These are phyloP conservation scores for Nicotiana benthamiana DNA, from an alignment of 257 asterid species.

Conservation along the genomic window DNA sequence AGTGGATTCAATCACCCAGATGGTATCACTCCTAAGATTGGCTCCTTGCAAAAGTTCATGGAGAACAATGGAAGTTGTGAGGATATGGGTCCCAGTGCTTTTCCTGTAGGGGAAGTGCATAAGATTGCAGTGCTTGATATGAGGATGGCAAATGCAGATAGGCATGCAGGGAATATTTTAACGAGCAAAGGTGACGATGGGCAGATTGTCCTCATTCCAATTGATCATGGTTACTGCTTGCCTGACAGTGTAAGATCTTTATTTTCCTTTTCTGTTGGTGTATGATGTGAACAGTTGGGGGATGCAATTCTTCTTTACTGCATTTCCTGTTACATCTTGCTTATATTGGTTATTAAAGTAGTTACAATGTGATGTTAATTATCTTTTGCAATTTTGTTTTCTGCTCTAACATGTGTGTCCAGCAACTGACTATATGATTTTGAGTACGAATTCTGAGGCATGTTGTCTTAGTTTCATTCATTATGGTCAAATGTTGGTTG, in stretches of 20 bases:
- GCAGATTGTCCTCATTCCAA: conserved; percentile 58
- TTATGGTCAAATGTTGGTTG: not conserved
- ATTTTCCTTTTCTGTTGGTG: not conserved
- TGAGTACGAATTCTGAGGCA: not conserved
- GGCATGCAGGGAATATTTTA: conserved; percentile 88
- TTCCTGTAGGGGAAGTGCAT: conserved; percentile 80
- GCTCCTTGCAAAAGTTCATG: conserved; percentile 75
- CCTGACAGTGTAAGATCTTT: conserved; percentile 63
- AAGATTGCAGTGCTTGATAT: conserved; percentile 82
- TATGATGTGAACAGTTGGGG: not conserved
- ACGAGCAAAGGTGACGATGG: conserved; percentile 63
- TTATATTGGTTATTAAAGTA: not conserved
- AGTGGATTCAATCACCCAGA: conserved; percentile 71
- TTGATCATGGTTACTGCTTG: conserved; percentile 97
- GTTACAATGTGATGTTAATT: not conserved
- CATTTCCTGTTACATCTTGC: not conserved
- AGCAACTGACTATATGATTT: not conserved
- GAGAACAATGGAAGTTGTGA: conserved; percentile 84
- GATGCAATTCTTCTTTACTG: not conserved
- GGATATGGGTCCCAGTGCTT: conserved; percentile 77
- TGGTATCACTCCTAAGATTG: conserved; percentile 42
- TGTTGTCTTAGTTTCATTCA: not conserved
- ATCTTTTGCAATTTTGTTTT: not conserved
- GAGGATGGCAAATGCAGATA: conserved; percentile 86
- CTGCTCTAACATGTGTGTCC: not conserved